These are phyloP conservation scores for Pseudevernia furfuracea DNA, from an alignment of 495 filamentous ascomycete genomes.

Conservation along the genomic window DNA sequence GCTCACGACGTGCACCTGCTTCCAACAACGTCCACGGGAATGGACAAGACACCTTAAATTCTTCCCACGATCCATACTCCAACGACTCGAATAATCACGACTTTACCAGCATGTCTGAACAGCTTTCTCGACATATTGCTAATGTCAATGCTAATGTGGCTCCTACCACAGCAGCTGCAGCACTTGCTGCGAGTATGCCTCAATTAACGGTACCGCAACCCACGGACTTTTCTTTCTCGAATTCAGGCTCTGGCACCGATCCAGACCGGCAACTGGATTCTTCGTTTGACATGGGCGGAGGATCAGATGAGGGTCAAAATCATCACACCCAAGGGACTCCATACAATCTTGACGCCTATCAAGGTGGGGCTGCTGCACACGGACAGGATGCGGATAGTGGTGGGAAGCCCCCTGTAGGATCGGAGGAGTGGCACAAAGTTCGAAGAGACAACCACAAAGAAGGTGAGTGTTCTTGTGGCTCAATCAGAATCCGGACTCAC, in stretches of 20 bases:
- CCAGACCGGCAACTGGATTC: constrained; percentile 35
- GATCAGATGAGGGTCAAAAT: constrained; percentile 28
- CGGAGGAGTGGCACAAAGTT: constrained; percentile 96
- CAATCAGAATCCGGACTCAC: constrained; percentile 6
- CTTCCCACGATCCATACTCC: constrained; percentile 8
- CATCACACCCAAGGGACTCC: constrained; percentile 27
- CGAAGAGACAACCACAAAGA: constrained; percentile 99
- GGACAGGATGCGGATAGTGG: constrained; percentile 40
- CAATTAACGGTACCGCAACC: constrained; percentile 62
- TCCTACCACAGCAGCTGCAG: constrained; percentile 56
- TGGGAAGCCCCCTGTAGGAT: constrained; percentile 80
- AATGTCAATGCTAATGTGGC: constrained; percentile 39
- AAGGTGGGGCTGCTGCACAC: constrained; percentile 36
- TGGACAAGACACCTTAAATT: constrained; percentile 7
- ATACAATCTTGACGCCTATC: constrained; percentile 32
- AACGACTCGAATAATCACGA: constrained; percentile 14
- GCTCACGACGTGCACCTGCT: constrained; percentile 14
- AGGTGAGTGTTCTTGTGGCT: constrained; percentile 48
- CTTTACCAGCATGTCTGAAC: constrained; percentile 18
- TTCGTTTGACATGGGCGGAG: constrained; percentile 32
- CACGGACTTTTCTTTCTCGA: constrained; percentile 61
- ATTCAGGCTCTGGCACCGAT: constrained; percentile 31
- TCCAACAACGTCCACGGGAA: constrained; percentile 21
- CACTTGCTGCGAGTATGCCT: constrained; percentile 59
- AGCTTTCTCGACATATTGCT: constrained; percentile 23